phyloP scores from a whole-genome alignment of 1,284 basidiomycete genomes.

The Cryptococcus wingfieldii region DNA sequence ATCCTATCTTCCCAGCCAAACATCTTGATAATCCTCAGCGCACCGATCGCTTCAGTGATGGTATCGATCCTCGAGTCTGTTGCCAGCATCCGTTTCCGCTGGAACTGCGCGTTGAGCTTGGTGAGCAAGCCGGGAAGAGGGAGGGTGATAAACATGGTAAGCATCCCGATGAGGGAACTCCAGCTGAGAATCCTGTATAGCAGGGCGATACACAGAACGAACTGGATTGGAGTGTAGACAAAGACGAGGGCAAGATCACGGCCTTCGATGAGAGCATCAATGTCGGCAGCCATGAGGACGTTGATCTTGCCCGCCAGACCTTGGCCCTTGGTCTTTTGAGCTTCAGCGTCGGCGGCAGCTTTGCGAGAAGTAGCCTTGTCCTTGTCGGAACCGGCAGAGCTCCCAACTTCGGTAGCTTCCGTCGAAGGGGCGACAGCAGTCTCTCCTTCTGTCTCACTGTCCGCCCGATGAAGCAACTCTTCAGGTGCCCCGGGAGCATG shows the following conservation, averaged over 20 bases:
- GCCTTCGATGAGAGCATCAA: slow-evolving; percentile 46
- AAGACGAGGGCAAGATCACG: slow-evolving; percentile 43
- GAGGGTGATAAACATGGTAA: slow-evolving; percentile 53
- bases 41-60: slow-evolving; percentile 51
- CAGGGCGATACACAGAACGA: slow-evolving; percentile 37
- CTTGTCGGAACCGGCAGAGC: slow-evolving; percentile 17
- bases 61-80: slow-evolving; percentile 56
- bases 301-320: slow-evolving; percentile 60
- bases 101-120: slow-evolving; percentile 35
- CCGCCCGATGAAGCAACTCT: slow-evolving; percentile 1
- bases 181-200: slow-evolving; percentile 46
- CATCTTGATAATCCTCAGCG: slow-evolving; percentile 59
- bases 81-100: slow-evolving; percentile 41
- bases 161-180: slow-evolving; percentile 57
- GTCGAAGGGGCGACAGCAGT: neutral
- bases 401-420: slow-evolving; percentile 23
- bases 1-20: slow-evolving; percentile 65
- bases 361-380: slow-evolving; percentile 16
- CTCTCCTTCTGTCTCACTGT: neutral
- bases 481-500: slow-evolving; percentile 11
- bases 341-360: slow-evolving; percentile 16
- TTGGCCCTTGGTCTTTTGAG: slow-evolving; percentile 33
- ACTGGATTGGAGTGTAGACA: slow-evolving; percentile 42
- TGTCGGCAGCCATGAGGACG: slow-evolving; percentile 52
- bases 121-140: slow-evolving; percentile 54